These are phyloP conservation scores for Rhizomucor miehei DNA, from an alignment of 371 early-diverging fungal genomes.

Conservation along the genomic window DNA sequence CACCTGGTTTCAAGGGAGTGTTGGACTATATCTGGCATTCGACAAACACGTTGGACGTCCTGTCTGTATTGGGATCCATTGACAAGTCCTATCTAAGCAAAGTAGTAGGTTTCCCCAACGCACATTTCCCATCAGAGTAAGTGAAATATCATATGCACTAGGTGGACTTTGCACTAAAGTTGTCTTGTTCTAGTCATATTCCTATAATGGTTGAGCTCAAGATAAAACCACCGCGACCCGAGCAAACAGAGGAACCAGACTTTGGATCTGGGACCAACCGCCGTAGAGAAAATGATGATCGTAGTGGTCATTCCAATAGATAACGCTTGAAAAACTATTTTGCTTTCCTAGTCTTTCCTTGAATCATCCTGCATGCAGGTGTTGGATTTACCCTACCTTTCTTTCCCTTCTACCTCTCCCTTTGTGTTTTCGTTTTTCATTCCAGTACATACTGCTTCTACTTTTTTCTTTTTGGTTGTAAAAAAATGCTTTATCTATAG, in stretches of 20 bases:
- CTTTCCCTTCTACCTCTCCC: too few species aligned
- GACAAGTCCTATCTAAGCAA: conserved; percentile 77
- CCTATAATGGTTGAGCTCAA: conserved; percentile 42
- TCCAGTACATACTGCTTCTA: not conserved
- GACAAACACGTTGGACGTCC: conserved; percentile 68
- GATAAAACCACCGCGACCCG: not conserved
- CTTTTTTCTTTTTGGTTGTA: not conserved
- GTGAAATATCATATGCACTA: conserved; percentile 25
- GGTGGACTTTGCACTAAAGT: too few species aligned
- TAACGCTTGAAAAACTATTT: too few species aligned
- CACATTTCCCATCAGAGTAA: conserved; percentile 92
- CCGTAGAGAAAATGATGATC: not conserved
- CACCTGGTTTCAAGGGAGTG: conserved; percentile 87
- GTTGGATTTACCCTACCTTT: too few species aligned
- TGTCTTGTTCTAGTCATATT: conserved; percentile 40
- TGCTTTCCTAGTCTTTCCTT: too few species aligned
- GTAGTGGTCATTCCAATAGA: too few species aligned
- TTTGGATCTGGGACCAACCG: conserved; percentile 4
- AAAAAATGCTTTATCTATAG: too few species aligned
- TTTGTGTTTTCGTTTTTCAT: too few species aligned
- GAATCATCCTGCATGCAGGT: too few species aligned
- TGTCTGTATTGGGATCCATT: conserved; percentile 84
- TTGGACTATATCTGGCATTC: conserved; percentile 98
- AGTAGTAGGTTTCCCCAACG: conserved; percentile 94
- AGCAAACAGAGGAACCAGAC: conserved; percentile 8